Conservation (phyloP, 2,329 filamentous ascomycete species). For the Pleoardoris graminearum region DNA sequence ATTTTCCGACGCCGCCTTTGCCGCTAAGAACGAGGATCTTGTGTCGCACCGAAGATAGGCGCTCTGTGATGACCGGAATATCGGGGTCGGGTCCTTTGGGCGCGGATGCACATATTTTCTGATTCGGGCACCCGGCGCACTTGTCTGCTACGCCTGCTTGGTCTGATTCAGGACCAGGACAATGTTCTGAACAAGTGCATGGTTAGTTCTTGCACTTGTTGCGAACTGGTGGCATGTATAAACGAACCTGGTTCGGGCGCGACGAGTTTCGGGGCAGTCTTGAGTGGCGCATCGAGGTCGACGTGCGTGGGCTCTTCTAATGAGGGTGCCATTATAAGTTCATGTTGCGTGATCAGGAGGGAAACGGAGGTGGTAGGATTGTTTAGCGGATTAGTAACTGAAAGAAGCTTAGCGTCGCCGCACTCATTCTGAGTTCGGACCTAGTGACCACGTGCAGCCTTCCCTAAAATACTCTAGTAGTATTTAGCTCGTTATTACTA, state of each 20-base stretch:
- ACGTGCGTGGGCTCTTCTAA: conserved; percentile 71
- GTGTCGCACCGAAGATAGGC: conserved; percentile 79
- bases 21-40: conserved; percentile 92
- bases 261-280: conserved; percentile 79
- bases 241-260: conserved; percentile 78
- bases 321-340: conserved; percentile 71
- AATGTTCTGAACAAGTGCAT: conserved; percentile 68
- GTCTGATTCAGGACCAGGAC: conserved; percentile 84
- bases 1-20: conserved; percentile 96
- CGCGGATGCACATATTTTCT: conserved; percentile 89
- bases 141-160: conserved; percentile 71
- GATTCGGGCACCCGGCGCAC: conserved; percentile 94
- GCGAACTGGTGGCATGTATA: conserved; percentile 52
- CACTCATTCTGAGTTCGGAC: conserved; percentile 2
- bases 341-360: neutral
- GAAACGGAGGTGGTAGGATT: neutral
- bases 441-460: too few relatives aligned
- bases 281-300: conserved; percentile 74
- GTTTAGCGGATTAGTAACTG: conserved; percentile 2
- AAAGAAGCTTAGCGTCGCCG: neutral
- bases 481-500: too few relatives aligned
- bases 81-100: conserved; percentile 96
- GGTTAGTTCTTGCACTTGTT: conserved; percentile 62
- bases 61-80: conserved; percentile 81
- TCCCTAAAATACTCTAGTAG: too few relatives aligned